These are phyloP conservation scores for Lagerstroemia speciosa DNA, from an alignment of 345 rosid species.

Conservation along the genomic window DNA sequence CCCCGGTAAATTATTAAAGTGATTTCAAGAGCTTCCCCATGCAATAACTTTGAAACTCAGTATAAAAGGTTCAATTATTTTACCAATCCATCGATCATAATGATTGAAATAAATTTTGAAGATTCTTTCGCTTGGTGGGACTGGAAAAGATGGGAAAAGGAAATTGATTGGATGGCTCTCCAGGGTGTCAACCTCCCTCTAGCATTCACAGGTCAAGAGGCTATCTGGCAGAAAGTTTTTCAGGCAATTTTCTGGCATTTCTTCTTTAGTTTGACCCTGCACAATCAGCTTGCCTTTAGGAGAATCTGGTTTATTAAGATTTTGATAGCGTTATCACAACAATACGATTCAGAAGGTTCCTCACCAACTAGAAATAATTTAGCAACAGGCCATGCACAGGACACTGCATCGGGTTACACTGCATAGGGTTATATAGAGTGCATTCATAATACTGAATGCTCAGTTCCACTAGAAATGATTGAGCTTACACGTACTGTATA, in stretches of 20 bases:
- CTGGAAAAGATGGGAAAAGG: slow-evolving; percentile 72
- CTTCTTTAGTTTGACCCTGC: slow-evolving; percentile 1
- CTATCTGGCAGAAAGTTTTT: slow-evolving; percentile 66
- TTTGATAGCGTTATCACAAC: neutral
- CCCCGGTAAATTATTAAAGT: neutral
- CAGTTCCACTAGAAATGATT: too few species aligned
- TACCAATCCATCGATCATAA: neutral
- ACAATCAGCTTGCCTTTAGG: neutral
- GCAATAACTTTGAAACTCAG: neutral
- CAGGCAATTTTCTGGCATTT: slow-evolving; percentile 27
- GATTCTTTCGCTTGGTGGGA: slow-evolving; percentile 81
- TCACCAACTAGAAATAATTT: neutral
- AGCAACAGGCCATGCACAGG: neutral
- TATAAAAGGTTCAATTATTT: neutral
- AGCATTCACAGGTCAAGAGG: slow-evolving; percentile 70
- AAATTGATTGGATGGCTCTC: slow-evolving; percentile 80
- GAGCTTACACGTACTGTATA: too few species aligned
- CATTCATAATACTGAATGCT: neutral
- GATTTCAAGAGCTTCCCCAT: neutral
- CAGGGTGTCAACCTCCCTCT: slow-evolving; percentile 65
- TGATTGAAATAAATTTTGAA: slow-evolving; percentile 5
- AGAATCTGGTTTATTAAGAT: neutral
- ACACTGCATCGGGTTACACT: too few species aligned
- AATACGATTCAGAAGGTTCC: neutral
- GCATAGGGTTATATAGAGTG: neutral